Base-by-base conservation (phyloP, 192 early-diverging fungal species). In the Coemansia sp. region DNA sequence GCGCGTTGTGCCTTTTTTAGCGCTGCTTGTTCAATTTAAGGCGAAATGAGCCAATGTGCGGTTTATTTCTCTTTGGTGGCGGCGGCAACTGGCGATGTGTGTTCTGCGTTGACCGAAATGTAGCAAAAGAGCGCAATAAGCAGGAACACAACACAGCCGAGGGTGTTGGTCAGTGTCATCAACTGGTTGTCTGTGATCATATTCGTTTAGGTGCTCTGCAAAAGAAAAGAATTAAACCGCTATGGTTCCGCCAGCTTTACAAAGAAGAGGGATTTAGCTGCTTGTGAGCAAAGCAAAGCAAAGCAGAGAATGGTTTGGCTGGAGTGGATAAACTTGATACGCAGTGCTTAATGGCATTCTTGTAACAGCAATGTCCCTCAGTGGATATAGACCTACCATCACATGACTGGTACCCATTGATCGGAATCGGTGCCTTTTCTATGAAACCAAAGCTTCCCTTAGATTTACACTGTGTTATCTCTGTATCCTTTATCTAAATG, bases 151-250 rank as follows among this genome's bases (percentile, higher is more conserved):
- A 59, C 51, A 51, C 63, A 72, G 31, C 70, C 70, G 0, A 72
- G 53, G 44, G 70, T 55, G 52, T 72, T 72, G 14, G 70, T 72
- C 28, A 72, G 52, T 9, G 54, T 33, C 70, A 72, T 72, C 30
- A 72, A 59, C 63, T 72, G 70, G 52, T 53, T 65, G 53, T 72
- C 70, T 18, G 70, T 65, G 42, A 72, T 72, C 69, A 72, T 72
- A 15, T 26, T 43, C 14, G 28, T 26, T 3, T 47, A 20, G 20
- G 2, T 18, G 20, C 28, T 20, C 45, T 47, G 23, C 23, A 4
- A 26, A 35, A 59, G 28, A 50, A 47, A 26, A 50, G 26, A 15
- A 26, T 20, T 3, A 20, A 47, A 15, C 4, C 20, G 3, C 11
- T 26, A n/a, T 15, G 20, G 28, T 26, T 20, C 2, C 3, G n/a